phyloP scores from a whole-genome alignment of 2,329 filamentous ascomycete species.

The Amylocarpus encephaloides region DNA sequence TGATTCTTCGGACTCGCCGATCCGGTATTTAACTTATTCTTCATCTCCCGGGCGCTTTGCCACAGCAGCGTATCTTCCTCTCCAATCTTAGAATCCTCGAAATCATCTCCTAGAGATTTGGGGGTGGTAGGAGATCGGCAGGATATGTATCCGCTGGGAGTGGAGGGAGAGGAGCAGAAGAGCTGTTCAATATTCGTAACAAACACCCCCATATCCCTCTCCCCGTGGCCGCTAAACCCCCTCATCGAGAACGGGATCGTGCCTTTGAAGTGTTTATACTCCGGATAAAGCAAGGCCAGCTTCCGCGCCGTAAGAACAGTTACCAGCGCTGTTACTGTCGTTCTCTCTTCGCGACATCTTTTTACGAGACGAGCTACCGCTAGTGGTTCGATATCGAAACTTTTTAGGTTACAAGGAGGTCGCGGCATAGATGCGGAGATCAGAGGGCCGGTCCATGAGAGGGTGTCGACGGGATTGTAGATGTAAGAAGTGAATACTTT shows the following conservation, averaged over 20 bases:
- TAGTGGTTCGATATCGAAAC: conserved; percentile 7
- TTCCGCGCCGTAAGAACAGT: conserved; percentile 15
- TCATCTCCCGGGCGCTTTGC: conserved; percentile 9
- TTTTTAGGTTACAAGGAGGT: conserved; percentile 5
- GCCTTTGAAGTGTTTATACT: conserved; percentile 9
- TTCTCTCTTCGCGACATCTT: conserved; percentile 17
- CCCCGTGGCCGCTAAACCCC: conserved; percentile 9
- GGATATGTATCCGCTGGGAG: conserved; percentile 15
- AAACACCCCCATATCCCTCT: conserved; percentile 13
- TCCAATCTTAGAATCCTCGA: not conserved
- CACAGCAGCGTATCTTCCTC: conserved; percentile 11
- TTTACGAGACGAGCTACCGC: conserved; percentile 8
- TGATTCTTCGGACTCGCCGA: conserved; percentile 40
- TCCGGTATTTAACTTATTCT: conserved; percentile 31
- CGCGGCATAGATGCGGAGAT: conserved; percentile 2
- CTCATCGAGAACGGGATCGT: conserved; percentile 13
- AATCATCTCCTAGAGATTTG: not conserved
- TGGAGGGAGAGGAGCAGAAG: conserved; percentile 12
- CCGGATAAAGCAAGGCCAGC: conserved; percentile 15
- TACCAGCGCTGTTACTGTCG: conserved; percentile 16
- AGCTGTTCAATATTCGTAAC: conserved; percentile 5
- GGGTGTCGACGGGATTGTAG: conserved; percentile 10
- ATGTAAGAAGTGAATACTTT: conserved; percentile 37
- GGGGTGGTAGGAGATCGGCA: conserved; percentile 1
- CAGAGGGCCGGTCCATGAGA: conserved; percentile 12